Conservation (phyloP, 2,329 filamentous ascomycete genomes). For the Aspergillus fumigatiaffinis region DNA sequence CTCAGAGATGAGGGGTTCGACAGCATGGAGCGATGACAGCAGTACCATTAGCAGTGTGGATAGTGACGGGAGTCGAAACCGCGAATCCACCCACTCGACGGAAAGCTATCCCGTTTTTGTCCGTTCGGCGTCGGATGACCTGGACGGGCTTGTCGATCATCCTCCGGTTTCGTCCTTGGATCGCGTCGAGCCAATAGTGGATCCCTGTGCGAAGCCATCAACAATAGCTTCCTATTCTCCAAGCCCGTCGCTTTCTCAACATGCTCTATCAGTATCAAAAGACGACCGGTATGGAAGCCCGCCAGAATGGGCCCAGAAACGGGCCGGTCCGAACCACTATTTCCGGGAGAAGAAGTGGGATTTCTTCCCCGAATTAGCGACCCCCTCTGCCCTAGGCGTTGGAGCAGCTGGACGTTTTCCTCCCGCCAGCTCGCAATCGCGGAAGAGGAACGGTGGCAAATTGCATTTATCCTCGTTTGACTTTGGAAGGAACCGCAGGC, state of each 20-base stretch:
- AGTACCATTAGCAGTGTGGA: slow-evolving; percentile 23
- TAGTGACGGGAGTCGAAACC: slow-evolving; percentile 13
- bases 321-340: slow-evolving; percentile 30
- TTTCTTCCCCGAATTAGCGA: slow-evolving; percentile 38
- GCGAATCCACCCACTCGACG: slow-evolving; percentile 20
- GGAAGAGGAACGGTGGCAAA: slow-evolving; percentile 21
- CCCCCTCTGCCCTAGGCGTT: slow-evolving; percentile 22
- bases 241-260: slow-evolving; percentile 7
- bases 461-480: slow-evolving; percentile 20
- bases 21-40: slow-evolving; percentile 28
- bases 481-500: slow-evolving; percentile 15
- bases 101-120: slow-evolving; percentile 33
- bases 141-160: slow-evolving; percentile 24
- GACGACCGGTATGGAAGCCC: slow-evolving; percentile 25
- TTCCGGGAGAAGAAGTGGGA: slow-evolving; percentile 42
- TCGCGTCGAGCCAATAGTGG: slow-evolving; percentile 2
- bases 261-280: slow-evolving; percentile 15
- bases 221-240: slow-evolving; percentile 4
- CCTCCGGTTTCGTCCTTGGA: slow-evolving; percentile 15
- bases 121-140: slow-evolving; percentile 25
- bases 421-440: slow-evolving; percentile 12
- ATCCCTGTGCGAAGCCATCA: slow-evolving; percentile 7
- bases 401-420: background rate
- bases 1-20: slow-evolving; percentile 20
- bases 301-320: slow-evolving; percentile 17